Evolutionary conservation across 164 flowering plant species (phyloP).

Genomic region (Vitis cinerea): DNA sequence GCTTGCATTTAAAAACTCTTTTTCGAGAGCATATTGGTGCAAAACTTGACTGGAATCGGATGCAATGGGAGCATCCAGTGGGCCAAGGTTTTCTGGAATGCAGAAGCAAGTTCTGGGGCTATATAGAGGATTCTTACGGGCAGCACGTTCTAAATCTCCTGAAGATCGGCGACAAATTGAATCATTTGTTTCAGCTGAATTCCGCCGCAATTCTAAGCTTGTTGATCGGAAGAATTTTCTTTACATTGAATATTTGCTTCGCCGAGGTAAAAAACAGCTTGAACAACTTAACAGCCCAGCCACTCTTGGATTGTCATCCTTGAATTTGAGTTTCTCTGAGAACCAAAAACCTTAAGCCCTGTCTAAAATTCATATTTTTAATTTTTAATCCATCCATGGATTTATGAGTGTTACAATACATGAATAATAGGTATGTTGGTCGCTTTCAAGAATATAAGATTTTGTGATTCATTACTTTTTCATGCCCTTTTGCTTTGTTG

Average conservation of each 20-base stretch:
- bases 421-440: no score
- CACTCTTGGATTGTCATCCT: slow-evolving; percentile 44
- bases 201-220: slow-evolving; percentile 48
- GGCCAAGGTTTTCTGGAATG: slow-evolving; percentile 65
- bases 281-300: slow-evolving; percentile 67
- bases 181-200: slow-evolving; percentile 62
- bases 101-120: slow-evolving; percentile 70
- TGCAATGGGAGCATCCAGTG: slow-evolving; percentile 31
- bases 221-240: slow-evolving; percentile 72
- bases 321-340: slow-evolving; percentile 20
- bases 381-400: no score
- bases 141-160: slow-evolving; percentile 58
- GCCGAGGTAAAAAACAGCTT: slow-evolving; percentile 69
- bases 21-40: no score
- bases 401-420: no score
- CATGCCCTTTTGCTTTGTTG: no score
- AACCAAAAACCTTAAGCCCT: neutral
- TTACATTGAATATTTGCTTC: slow-evolving; percentile 74
- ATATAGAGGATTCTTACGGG: slow-evolving; percentile 69
- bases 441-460: no score
- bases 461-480: no score
- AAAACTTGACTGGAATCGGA: neutral
- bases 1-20: no score
- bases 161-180: slow-evolving; percentile 60
- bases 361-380: no score